phyloP scores from a whole-genome alignment of 305 asterid genomes.

The Withania somnifera region DNA sequence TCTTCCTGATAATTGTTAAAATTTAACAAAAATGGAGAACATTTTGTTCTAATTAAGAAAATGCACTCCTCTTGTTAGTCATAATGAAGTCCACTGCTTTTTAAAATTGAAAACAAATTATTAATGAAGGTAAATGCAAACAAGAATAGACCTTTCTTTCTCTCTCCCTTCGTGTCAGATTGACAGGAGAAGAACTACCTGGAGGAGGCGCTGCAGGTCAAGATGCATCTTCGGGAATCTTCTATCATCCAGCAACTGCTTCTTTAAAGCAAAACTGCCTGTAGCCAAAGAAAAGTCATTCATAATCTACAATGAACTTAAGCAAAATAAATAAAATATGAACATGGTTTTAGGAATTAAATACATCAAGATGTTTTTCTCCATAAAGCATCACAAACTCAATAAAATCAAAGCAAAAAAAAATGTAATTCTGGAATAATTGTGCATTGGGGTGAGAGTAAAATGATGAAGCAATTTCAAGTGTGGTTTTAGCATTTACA shows the following conservation, averaged over 20 bases:
- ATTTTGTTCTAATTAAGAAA: background rate
- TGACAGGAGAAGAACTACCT: slow-evolving; percentile 35
- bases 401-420: background rate
- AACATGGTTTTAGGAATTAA: background rate
- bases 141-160: background rate
- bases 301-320: background rate
- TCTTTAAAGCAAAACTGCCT: slow-evolving; percentile 92
- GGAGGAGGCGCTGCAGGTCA: slow-evolving; percentile 87
- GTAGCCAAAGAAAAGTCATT: slow-evolving; percentile 11
- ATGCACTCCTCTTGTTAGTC: background rate
- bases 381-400: background rate
- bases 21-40: background rate
- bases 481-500: background rate
- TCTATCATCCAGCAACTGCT: slow-evolving; percentile 79
- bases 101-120: background rate
- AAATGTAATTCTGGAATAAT: background rate
- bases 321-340: background rate
- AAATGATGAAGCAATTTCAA: background rate
- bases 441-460: background rate
- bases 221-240: slow-evolving; percentile 90
- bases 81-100: background rate
- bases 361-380: background rate
- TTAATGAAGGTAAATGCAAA: background rate
- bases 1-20: background rate
- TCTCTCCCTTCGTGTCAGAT: background rate